These are phyloP conservation scores for Gnomoniopsis smithogilvyi DNA, from an alignment of 2,329 filamentous ascomycete species.

Conservation along the genomic window DNA sequence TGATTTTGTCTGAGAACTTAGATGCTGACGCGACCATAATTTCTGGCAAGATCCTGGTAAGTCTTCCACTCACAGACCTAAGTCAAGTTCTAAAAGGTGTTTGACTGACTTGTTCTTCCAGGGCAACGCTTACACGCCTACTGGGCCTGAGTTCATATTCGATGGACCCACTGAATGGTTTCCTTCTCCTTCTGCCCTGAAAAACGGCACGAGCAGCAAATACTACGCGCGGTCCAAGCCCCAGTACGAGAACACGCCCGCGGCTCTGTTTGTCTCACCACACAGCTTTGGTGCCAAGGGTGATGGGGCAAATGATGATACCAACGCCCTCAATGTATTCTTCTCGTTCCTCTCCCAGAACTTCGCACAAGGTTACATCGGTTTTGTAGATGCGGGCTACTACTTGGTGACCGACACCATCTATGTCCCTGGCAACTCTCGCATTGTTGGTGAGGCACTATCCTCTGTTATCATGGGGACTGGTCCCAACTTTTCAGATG, in stretches of 20 bases:
- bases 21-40: neutral
- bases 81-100: too few species aligned
- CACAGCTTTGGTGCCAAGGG: conserved; percentile 63
- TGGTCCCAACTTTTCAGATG: conserved; percentile 54
- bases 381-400: conserved; percentile 61
- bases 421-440: conserved; percentile 42
- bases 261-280: conserved; percentile 57
- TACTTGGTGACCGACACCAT: conserved; percentile 59
- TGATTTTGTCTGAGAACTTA: conserved; percentile 19
- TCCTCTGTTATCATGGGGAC: conserved; percentile 49
- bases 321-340: conserved; percentile 25
- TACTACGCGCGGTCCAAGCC: conserved; percentile 57
- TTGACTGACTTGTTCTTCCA: conserved; percentile 30
- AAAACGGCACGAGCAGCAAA: conserved; percentile 38
- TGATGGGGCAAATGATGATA: conserved; percentile 68
- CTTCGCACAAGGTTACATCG: conserved; percentile 45
- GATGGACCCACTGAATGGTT: conserved; percentile 39
- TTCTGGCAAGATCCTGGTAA: conserved; percentile 1
- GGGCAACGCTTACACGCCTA: conserved; percentile 62
- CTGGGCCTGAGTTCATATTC: conserved; percentile 44
- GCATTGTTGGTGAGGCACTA: conserved; percentile 58
- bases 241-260: conserved; percentile 55
- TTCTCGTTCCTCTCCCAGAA: conserved; percentile 29
- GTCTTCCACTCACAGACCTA: neutral
- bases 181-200: conserved; percentile 52